These are phyloP conservation scores for Backusella morwellensis DNA, from an alignment of 192 early-diverging fungal genomes.

Conservation along the genomic window DNA sequence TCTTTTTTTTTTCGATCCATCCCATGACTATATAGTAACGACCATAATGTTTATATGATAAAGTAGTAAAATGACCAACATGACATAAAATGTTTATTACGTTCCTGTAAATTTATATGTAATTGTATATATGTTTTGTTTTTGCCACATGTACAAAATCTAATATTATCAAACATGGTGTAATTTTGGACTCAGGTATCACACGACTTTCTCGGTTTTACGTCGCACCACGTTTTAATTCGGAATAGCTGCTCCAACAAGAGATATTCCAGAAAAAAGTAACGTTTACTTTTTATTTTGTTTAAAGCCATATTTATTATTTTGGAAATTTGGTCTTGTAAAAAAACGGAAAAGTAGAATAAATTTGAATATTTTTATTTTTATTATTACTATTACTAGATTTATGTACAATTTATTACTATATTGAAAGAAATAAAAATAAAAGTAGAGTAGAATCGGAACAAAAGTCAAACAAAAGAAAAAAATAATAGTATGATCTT, in stretches of 20 bases:
- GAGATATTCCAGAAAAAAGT: conserved; percentile 6
- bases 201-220: conserved; percentile 2
- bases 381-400: background rate
- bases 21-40: background rate
- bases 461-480: background rate
- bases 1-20: background rate
- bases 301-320: background rate
- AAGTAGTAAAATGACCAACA: background rate
- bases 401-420: conserved; percentile 6
- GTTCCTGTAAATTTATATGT: background rate
- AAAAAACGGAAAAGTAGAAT: background rate
- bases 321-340: background rate
- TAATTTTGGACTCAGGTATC: conserved; percentile 10
- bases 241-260: background rate
- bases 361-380: background rate
- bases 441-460: background rate
- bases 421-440: background rate
- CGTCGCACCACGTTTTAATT: background rate
- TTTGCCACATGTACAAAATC: conserved; percentile 10
- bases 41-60: background rate
- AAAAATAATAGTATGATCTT: background rate
- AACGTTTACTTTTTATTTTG: background rate
- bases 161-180: conserved; percentile 6
- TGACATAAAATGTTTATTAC: background rate
- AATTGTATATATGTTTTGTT: background rate